Percentiles rank a stretch among this genome's conserved stretches.
Evolutionary conservation across 495 filamentous ascomycete genomes (phyloP).

Genomic region (Penicillium paxilli): DNA sequence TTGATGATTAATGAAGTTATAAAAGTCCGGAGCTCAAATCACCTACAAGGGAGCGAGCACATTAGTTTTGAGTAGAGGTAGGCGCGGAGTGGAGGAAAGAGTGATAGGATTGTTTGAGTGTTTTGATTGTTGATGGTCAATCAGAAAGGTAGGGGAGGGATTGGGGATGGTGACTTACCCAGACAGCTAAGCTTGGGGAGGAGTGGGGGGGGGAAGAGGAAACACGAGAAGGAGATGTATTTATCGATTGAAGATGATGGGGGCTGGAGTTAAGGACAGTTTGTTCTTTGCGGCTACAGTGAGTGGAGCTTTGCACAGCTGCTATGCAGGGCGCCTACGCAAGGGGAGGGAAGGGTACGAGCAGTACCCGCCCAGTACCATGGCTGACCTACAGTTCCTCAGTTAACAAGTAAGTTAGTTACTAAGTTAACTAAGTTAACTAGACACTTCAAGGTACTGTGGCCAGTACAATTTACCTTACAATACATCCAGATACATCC

Average conservation of each 20-base stretch:
- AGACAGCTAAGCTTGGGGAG: slow-evolving; percentile 10
- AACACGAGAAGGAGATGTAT: slow-evolving; percentile 15
- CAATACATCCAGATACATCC: too few species aligned
- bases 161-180: slow-evolving; percentile 5
- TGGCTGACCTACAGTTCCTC: background rate
- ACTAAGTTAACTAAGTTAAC: too few species aligned
- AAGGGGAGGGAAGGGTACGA: too few species aligned
- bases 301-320: slow-evolving; percentile 15
- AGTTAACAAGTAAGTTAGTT: too few species aligned
- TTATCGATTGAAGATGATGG: slow-evolving; percentile 16
- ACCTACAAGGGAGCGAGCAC: slow-evolving; percentile 4
- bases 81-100: background rate
- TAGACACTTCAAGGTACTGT: too few species aligned
- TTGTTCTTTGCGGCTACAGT: slow-evolving; percentile 45
- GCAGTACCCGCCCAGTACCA: slow-evolving; percentile 6
- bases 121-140: background rate
- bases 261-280: slow-evolving; percentile 45
- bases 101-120: background rate
- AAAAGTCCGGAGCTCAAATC: slow-evolving; percentile 6
- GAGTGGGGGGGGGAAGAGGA: slow-evolving; percentile 12
- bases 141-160: background rate
- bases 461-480: too few species aligned
- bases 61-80: background rate
- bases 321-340: slow-evolving; percentile 19
- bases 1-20: slow-evolving; percentile 2